phyloP scores from a whole-genome alignment of 805 yeast genomes.

The Saccharomycopsis babjevae region DNA sequence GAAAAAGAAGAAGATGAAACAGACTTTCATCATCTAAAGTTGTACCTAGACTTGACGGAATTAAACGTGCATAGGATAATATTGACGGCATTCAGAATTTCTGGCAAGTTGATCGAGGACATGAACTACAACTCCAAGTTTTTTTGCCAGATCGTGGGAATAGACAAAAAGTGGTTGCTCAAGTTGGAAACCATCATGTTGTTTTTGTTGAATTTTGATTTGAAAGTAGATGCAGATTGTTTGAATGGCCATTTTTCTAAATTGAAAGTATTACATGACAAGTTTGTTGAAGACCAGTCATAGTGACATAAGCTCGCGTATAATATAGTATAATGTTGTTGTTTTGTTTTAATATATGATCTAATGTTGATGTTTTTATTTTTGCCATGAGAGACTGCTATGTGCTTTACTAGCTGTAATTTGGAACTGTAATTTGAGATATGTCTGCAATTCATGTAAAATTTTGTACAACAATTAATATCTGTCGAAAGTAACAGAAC shows the following conservation, averaged over 20 bases:
- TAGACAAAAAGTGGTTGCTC: slow-evolving; percentile 33
- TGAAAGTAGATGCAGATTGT: slow-evolving; percentile 31
- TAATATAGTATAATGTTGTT: not conserved
- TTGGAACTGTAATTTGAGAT: too few relatives aligned
- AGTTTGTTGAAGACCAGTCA: not conserved
- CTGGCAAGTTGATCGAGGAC: slow-evolving; percentile 40
- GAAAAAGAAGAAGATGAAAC: not conserved
- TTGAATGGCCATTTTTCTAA: slow-evolving; percentile 26
- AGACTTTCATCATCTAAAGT: not conserved
- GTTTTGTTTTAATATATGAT: not conserved
- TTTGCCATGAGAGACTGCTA: not conserved
- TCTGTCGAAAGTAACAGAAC: too few relatives aligned
- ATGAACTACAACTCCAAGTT: slow-evolving; percentile 33
- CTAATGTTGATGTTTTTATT: not conserved
- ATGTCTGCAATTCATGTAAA: too few relatives aligned
- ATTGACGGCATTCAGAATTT: slow-evolving; percentile 35
- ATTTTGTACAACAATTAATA: too few relatives aligned
- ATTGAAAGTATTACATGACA: not conserved
- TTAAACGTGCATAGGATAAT: slow-evolving; percentile 36
- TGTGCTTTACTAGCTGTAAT: not conserved
- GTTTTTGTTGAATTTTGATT: slow-evolving; percentile 39
- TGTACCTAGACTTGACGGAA: slow-evolving; percentile 28
- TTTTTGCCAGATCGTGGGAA: slow-evolving; percentile 38
- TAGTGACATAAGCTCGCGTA: not conserved
- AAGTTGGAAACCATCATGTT: slow-evolving; percentile 41